Conservation (phyloP, 257 asterid genomes). For the Nicotiana noctiflora region DNA sequence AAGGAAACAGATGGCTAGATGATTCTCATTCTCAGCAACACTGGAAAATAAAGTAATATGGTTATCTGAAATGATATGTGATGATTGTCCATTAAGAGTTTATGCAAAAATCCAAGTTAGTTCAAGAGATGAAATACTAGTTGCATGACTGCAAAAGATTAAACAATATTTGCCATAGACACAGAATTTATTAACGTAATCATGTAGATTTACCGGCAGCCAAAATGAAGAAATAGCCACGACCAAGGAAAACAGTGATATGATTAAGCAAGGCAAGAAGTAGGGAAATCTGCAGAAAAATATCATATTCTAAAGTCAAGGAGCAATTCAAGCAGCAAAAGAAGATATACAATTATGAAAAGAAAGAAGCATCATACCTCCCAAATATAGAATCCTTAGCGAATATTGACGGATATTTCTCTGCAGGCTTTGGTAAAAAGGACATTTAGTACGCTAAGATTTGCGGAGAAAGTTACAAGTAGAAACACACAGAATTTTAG, state of each 20-base stretch:
- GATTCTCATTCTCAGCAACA: not conserved
- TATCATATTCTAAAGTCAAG: not conserved
- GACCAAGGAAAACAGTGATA: constrained; percentile 11
- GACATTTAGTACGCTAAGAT: not conserved
- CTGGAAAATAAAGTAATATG: not conserved
- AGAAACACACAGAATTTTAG: not conserved
- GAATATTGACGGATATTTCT: not conserved
- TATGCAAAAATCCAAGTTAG: not conserved
- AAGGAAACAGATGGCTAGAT: not conserved
- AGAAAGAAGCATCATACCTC: not conserved
- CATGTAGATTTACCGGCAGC: constrained; percentile 12
- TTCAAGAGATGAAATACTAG: not conserved
- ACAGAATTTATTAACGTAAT: not conserved
- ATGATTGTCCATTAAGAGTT: not conserved
- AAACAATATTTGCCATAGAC: not conserved
- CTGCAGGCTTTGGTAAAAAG: not conserved
- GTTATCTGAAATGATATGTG: not conserved
- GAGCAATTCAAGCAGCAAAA: not conserved
- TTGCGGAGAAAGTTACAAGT: not conserved
- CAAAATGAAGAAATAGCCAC: constrained; percentile 8
- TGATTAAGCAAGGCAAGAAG: not conserved
- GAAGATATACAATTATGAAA: not conserved
- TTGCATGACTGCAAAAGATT: not conserved
- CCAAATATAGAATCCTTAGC: constrained; percentile 4
- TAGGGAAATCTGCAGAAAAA: constrained; percentile 5